Evolutionary conservation across 2,329 filamentous ascomycete species (phyloP).

Genomic region (Aspergillus piperis): DNA sequence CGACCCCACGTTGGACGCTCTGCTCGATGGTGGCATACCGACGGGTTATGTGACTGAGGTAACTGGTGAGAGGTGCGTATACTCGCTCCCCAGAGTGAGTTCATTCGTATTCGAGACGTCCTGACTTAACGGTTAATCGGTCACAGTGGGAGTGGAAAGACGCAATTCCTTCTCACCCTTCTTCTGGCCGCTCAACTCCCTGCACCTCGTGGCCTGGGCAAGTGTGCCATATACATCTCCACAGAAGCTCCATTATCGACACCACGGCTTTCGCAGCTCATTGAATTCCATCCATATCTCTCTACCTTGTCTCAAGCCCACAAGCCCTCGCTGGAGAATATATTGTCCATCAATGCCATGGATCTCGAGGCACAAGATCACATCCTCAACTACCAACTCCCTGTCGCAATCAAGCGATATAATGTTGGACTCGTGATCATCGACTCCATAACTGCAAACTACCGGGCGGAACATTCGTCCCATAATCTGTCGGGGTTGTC

Average conservation of each 20-base stretch:
- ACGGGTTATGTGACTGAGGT: constrained; percentile 83
- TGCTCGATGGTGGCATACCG: constrained; percentile 77
- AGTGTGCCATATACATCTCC: constrained; percentile 86
- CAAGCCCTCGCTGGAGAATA: constrained; percentile 68
- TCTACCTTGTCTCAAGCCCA: constrained; percentile 40
- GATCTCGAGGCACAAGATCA: constrained; percentile 95
- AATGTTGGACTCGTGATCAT: constrained; percentile 79
- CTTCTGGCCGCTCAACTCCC: constrained; percentile 83
- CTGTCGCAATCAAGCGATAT: constrained; percentile 75
- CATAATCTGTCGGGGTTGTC: constrained; percentile 60
- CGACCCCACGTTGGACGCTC: constrained; percentile 69
- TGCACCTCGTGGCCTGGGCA: constrained; percentile 67
- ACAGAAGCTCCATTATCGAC: constrained; percentile 88
- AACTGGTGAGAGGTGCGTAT: constrained; percentile 75
- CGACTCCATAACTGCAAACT: constrained; percentile 94
- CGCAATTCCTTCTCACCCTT: constrained; percentile 84
- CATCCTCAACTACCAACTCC: constrained; percentile 89
- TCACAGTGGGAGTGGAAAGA: constrained; percentile 81
- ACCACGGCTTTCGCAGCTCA: constrained; percentile 75
- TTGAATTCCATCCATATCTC: constrained; percentile 66
- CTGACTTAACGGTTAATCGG: background rate
- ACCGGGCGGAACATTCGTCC: constrained; percentile 72
- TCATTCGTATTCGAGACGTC: background rate
- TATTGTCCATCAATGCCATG: constrained; percentile 79
- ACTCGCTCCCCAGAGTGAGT: background rate